phyloP scores from a whole-genome alignment of 108 stramenopile species.

The Schizochytrium sp. region DNA sequence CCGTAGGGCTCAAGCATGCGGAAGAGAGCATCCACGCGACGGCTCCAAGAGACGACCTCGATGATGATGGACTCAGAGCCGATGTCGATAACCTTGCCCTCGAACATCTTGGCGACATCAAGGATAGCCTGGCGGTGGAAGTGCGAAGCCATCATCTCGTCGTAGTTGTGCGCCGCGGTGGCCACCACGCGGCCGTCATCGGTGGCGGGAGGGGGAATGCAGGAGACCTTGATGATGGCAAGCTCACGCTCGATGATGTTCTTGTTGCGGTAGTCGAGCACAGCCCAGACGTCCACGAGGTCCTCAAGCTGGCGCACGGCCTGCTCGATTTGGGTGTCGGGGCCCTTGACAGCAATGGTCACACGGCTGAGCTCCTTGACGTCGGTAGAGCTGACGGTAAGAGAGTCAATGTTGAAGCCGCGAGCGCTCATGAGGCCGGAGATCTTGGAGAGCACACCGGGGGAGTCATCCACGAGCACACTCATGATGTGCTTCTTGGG shows the following conservation, averaged over 20 bases:
- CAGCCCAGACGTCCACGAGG: slow-evolving; percentile 60
- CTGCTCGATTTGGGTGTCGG: slow-evolving; percentile 59
- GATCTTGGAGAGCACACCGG: slow-evolving; percentile 51
- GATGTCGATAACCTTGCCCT: slow-evolving; percentile 42
- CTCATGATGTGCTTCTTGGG: slow-evolving; percentile 53
- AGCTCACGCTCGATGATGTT: slow-evolving; percentile 58
- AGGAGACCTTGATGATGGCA: slow-evolving; percentile 60
- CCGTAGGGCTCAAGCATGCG: slow-evolving; percentile 58
- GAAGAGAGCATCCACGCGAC: slow-evolving; percentile 51
- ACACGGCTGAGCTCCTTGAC: slow-evolving; percentile 60
- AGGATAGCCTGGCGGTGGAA: slow-evolving; percentile 60
- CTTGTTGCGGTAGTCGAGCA: slow-evolving; percentile 38
- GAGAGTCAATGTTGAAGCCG: slow-evolving; percentile 61
- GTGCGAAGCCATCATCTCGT: slow-evolving; percentile 55
- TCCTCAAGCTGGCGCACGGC: slow-evolving; percentile 57
- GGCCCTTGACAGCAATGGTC: slow-evolving; percentile 52
- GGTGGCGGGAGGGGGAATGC: background rate
- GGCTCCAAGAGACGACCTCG: slow-evolving; percentile 58
- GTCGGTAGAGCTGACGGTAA: slow-evolving; percentile 55
- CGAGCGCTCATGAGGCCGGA: slow-evolving; percentile 53
- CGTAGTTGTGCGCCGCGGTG: background rate
- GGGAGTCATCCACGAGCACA: slow-evolving; percentile 32
- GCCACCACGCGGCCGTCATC: slow-evolving; percentile 1
- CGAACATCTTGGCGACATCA: slow-evolving; percentile 57
- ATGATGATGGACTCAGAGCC: slow-evolving; percentile 59